phyloP scores from a whole-genome alignment of 176 grass and related monocot species.

The Hsuehochloa calcarea region DNA sequence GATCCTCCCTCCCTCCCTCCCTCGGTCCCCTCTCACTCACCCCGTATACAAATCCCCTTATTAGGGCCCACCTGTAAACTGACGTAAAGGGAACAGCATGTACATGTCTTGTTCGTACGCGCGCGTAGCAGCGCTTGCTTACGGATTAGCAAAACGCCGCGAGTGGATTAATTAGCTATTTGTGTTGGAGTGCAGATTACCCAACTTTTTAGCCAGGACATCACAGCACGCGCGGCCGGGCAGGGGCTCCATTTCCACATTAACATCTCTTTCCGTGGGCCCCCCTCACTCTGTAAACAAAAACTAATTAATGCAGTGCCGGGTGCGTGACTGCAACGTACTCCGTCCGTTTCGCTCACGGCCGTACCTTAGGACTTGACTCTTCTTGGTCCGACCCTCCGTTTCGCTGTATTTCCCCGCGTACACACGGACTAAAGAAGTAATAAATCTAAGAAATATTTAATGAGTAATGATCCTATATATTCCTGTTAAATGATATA shows the following conservation, averaged over 20 bases:
- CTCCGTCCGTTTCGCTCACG: too few relatives aligned
- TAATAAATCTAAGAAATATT: too few relatives aligned
- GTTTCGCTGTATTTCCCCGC: too few relatives aligned
- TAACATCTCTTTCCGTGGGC: conserved; percentile 35
- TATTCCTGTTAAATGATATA: too few relatives aligned
- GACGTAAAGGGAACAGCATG: neutral
- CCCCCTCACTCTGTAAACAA: conserved; percentile 19
- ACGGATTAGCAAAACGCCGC: neutral
- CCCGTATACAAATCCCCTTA: neutral
- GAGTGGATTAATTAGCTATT: neutral
- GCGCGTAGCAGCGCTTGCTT: neutral
- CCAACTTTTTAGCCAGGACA: conserved; percentile 12
- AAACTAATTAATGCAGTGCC: conserved; percentile 28
- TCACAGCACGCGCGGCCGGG: neutral
- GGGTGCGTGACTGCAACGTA: neutral
- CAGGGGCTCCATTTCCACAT: conserved; percentile 44
- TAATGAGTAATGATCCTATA: too few relatives aligned
- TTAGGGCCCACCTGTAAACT: neutral
- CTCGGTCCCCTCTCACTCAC: neutral
- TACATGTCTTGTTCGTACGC: neutral
- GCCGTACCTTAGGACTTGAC: too few relatives aligned
- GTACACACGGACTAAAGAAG: too few relatives aligned
- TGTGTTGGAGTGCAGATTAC: neutral
- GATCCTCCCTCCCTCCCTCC: neutral
- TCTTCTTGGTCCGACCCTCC: too few relatives aligned